Conservation (phyloP, 2,329 filamentous ascomycete species). For the Diplodia sapinea region DNA sequence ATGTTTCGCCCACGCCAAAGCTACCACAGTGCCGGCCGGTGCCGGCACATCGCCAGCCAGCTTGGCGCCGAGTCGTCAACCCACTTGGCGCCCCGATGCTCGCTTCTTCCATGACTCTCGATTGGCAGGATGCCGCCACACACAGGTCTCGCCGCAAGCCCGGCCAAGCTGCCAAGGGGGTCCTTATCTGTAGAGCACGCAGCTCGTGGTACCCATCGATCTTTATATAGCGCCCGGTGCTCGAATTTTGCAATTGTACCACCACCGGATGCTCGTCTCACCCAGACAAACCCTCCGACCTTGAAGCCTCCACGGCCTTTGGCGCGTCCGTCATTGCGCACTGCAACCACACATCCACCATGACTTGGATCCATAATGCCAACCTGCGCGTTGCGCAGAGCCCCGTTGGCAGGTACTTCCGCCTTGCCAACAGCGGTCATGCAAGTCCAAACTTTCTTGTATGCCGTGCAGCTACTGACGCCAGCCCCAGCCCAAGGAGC, state of each 20-base stretch:
- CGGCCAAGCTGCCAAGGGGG: constrained; percentile 9
- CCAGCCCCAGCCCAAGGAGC: constrained; percentile 64
- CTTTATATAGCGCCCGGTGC: constrained; percentile 13
- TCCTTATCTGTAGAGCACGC: constrained; percentile 12
- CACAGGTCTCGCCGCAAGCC: not conserved
- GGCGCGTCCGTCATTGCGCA: not conserved
- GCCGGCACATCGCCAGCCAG: constrained; percentile 1
- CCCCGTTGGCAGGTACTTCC: constrained; percentile 61
- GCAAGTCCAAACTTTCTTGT: constrained; percentile 57
- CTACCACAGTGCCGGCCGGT: constrained; percentile 14
- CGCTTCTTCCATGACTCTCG: not conserved
- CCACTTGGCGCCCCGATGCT: constrained; percentile 8
- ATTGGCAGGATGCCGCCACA: constrained; percentile 7
- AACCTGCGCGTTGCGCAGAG: constrained; percentile 45
- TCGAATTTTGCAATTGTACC: constrained; percentile 9
- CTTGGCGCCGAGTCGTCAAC: constrained; percentile 9
- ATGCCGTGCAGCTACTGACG: constrained; percentile 32
- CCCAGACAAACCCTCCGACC: not conserved
- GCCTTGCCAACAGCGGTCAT: constrained; percentile 81
- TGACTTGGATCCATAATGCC: constrained; percentile 41
- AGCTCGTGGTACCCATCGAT: constrained; percentile 7
- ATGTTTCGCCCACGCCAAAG: constrained; percentile 4
- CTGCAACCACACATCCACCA: not conserved
- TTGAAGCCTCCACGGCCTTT: constrained; percentile 2
- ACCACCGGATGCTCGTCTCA: not conserved